Base-by-base conservation (phyloP, 441 rosid species). In the Arabidopsis lyrata region DNA sequence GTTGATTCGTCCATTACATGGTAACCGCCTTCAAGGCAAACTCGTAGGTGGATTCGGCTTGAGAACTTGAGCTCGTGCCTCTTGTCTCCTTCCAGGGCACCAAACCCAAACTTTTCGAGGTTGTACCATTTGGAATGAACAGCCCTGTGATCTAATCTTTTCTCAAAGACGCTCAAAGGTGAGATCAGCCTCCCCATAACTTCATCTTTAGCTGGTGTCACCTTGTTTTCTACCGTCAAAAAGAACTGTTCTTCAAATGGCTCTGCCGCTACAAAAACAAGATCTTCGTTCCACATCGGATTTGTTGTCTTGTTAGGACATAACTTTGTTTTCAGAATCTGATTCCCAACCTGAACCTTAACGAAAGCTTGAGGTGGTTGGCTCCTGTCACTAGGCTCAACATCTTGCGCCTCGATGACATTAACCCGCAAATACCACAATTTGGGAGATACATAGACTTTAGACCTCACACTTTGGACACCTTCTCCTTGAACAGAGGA, bases 1-100 rank as follows among this genome's bases (percentile, higher is more conserved):
- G 92, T 88, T 18, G 92, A 88, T 57, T 88, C 92, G 29, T 88
- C 92, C 65, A 88, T 77, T 47, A 88, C 92, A 78, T 86, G 92
- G 70, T 86, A 88, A 6, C 82, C 92, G 8, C 92, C 92, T 76
- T 88, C 92, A 29, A 86, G 85, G 18, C 88, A 88, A 31, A 79
- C 84, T 58, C 90, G 73, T 2, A 88, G 70, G 44, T 86, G 90
- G 64, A 88, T 72, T 44, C 90, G 80, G 77, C 90, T 79, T 0
- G 92, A 82, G 71, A 88, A 88, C 47, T 84, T 88, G 63, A 74
- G 86, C 65, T 88, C 90, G 12, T 88, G 82, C 72, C 90, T 86
- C 74, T 81, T 86, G 76, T 88, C 90, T 62, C 83, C 88, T 77
- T 88, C 90, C 62, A 88, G 39, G 16, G 72, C 77, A 1, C 90